Conservation (phyloP, 2,329 filamentous ascomycete genomes). For the Lachnellula hyalina region DNA sequence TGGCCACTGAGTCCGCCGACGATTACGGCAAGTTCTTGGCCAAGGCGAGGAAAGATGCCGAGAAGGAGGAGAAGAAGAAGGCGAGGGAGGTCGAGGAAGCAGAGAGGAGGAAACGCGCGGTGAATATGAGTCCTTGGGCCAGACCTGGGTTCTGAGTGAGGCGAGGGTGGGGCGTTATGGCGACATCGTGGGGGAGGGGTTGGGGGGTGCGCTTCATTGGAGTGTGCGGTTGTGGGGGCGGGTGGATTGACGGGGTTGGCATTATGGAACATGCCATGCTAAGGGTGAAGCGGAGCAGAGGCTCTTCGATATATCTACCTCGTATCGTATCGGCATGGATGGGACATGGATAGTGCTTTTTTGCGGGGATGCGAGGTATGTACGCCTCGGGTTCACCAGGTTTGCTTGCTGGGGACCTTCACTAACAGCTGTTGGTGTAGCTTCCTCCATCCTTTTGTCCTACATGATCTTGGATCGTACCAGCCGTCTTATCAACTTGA, state of each 20-base stretch:
- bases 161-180: neutral
- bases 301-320: neutral
- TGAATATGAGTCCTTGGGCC: constrained; percentile 35
- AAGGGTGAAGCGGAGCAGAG: too few species aligned
- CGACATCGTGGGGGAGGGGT: neutral
- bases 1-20: constrained; percentile 1
- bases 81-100: constrained; percentile 34
- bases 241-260: neutral
- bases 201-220: neutral
- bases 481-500: too few species aligned
- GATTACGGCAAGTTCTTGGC: constrained; percentile 22
- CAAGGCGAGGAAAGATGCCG: constrained; percentile 15
- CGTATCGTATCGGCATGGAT: too few species aligned
- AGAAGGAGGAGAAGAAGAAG: constrained; percentile 15
- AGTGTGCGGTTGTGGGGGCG: neutral
- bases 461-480: too few species aligned
- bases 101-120: constrained; percentile 38
- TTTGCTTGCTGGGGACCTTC: too few species aligned
- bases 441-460: too few species aligned
- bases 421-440: too few species aligned
- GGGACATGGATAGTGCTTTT: too few species aligned
- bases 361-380: too few species aligned
- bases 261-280: neutral
- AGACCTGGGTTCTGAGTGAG: constrained; percentile 8
- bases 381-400: too few species aligned